Evolutionary conservation across 1,284 basidiomycete species (phyloP).

Genomic region (Tylopilus sp.): DNA sequence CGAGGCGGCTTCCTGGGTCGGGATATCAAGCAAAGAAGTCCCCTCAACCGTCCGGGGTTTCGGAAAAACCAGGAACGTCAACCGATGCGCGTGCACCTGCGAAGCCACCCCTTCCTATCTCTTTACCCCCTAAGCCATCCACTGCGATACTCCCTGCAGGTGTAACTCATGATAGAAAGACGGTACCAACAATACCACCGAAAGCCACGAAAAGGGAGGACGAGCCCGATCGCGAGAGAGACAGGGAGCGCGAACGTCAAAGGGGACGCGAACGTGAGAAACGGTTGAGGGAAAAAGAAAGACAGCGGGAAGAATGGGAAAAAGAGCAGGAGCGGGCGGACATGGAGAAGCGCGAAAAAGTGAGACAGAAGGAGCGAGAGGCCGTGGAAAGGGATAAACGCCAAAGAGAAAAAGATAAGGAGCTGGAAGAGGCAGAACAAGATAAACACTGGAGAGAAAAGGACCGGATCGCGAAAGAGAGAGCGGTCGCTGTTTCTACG

Average conservation of each 20-base stretch:
- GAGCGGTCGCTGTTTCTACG: constrained; percentile 3
- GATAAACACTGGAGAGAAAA: constrained; percentile 25
- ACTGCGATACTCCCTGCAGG: constrained; percentile 26
- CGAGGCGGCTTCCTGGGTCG: constrained; percentile 46
- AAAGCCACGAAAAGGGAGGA: constrained; percentile 25
- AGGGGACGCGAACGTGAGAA: constrained; percentile 24
- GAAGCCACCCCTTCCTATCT: constrained; percentile 17
- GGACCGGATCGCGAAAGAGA: constrained; percentile 26
- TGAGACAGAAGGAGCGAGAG: constrained; percentile 24
- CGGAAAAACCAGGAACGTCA: constrained; percentile 16
- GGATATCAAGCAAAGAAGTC: constrained; percentile 38
- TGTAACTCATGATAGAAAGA: constrained; percentile 23
- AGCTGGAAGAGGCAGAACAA: constrained; percentile 25
- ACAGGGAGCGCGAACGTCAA: constrained; percentile 20
- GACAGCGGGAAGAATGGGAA: constrained; percentile 19
- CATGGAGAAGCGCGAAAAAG: constrained; percentile 24
- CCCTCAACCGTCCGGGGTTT: constrained; percentile 14
- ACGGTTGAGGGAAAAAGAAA: constrained; percentile 21
- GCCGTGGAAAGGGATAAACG: constrained; percentile 23
- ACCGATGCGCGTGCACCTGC: constrained; percentile 14
- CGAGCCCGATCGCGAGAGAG: constrained; percentile 30
- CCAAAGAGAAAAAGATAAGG: constrained; percentile 24
- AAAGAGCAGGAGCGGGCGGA: constrained; percentile 25
- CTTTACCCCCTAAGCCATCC: constrained; percentile 31
- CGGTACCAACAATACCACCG: constrained; percentile 18